phyloP scores from a whole-genome alignment of 1,284 basidiomycete genomes.

The Boletus putidus region DNA sequence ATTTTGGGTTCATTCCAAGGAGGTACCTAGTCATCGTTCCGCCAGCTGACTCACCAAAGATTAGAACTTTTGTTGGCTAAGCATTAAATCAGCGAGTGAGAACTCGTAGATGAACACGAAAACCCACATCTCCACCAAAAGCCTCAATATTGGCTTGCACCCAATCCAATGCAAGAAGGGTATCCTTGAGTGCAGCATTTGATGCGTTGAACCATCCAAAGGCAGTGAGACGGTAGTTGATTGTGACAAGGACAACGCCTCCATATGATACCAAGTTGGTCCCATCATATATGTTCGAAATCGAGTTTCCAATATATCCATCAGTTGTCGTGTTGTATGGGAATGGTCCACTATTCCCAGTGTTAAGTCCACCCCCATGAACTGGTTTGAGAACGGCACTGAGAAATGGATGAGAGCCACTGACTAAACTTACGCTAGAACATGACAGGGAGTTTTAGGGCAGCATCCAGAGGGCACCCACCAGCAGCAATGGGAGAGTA shows the following conservation, averaged over 20 bases:
- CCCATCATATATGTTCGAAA: conserved; percentile 24
- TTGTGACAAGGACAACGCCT: conserved; percentile 38
- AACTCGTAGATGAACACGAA: background rate
- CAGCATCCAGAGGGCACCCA: background rate
- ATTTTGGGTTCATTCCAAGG: conserved; percentile 18
- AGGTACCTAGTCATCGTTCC: conserved; percentile 20
- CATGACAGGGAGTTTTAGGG: conserved; percentile 20
- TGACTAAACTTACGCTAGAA: conserved; percentile 22
- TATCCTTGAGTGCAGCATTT: conserved; percentile 26
- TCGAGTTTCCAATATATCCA: conserved; percentile 23
- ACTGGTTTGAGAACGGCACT: conserved; percentile 4
- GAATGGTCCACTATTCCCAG: conserved; percentile 18
- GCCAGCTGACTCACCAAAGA: conserved; percentile 24
- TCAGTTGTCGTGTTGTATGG: conserved; percentile 19
- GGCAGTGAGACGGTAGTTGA: conserved; percentile 37
- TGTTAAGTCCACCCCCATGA: conserved; percentile 20
- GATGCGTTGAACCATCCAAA: conserved; percentile 32
- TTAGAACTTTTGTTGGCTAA: conserved; percentile 18
- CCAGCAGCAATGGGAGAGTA: conserved; percentile 12
- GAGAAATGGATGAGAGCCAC: background rate
- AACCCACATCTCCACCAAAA: conserved; percentile 31
- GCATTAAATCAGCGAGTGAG: background rate
- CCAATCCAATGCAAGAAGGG: conserved; percentile 32
- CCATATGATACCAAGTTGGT: conserved; percentile 28
- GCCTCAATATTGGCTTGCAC: conserved; percentile 37